Conservation (phyloP, 371 early-diverging fungal genomes). For the Scutellospora calospora region DNA sequence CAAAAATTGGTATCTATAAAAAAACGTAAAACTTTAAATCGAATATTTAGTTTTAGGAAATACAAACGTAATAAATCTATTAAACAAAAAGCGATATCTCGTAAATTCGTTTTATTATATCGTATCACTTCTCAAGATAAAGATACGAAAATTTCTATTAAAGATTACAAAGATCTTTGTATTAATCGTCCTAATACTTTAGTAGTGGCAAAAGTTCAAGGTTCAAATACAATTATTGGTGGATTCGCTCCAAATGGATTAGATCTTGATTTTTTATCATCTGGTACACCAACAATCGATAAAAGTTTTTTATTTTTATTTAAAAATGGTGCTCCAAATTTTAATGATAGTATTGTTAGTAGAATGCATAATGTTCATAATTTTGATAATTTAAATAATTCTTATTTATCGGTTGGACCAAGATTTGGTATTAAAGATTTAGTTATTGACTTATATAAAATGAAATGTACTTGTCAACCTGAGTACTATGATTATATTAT, state of each 20-base stretch:
- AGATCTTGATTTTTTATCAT: neutral
- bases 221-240: constrained; percentile 4
- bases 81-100: neutral
- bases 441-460: constrained; percentile 10
- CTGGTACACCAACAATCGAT: neutral
- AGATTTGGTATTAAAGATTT: constrained; percentile 26
- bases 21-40: neutral
- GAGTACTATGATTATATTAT: neutral
- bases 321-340: neutral
- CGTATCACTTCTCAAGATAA: too few relatives aligned
- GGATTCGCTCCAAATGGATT: constrained; percentile 21
- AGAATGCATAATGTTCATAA: neutral
- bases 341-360: neutral
- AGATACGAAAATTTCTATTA: neutral
- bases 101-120: neutral
- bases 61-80: neutral
- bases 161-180: neutral
- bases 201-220: constrained; percentile 7
- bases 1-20: neutral
- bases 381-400: neutral
- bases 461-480: neutral
- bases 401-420: constrained; percentile 23
- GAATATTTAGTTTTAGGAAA: neutral
- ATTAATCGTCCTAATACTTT: neutral
- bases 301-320: constrained; percentile 8